Conservation (phyloP, 1,284 basidiomycete species). For the Tremellales sp. region DNA sequence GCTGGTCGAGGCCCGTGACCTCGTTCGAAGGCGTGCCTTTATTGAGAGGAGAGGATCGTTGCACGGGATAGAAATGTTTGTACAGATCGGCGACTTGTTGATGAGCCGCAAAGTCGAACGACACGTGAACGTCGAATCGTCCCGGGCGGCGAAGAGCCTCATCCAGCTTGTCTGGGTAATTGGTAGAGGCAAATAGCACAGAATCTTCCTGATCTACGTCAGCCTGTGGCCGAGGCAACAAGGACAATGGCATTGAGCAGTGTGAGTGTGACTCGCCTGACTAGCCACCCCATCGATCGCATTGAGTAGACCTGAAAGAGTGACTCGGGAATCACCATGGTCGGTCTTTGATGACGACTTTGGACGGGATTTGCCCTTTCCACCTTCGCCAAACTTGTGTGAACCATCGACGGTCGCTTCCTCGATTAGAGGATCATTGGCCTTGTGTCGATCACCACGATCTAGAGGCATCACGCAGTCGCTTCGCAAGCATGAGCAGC, state of each 20-base stretch:
- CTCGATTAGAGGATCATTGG: background rate
- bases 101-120: slow-evolving; percentile 58
- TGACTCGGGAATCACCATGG: slow-evolving; percentile 23
- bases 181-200: slow-evolving; percentile 15
- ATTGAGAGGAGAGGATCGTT: slow-evolving; percentile 15
- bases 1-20: slow-evolving; percentile 9
- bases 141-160: slow-evolving; percentile 34
- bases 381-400: no score
- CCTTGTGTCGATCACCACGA: background rate
- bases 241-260: background rate
- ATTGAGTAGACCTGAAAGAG: slow-evolving; percentile 30
- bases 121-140: slow-evolving; percentile 25
- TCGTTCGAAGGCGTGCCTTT: background rate
- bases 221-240: background rate
- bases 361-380: no score
- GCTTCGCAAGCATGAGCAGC: background rate
- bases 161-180: slow-evolving; percentile 30
- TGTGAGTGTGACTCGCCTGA: slow-evolving; percentile 12
- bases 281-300: slow-evolving; percentile 35
- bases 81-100: slow-evolving; percentile 69
- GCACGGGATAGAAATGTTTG: slow-evolving; percentile 77
- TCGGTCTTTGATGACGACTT: no score
- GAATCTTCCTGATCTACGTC: slow-evolving; percentile 8
- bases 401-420: background rate
- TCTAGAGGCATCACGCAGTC: background rate